These are phyloP conservation scores for Paratinospora sagittata DNA, from an alignment of 164 flowering plant species.

Conservation along the genomic window DNA sequence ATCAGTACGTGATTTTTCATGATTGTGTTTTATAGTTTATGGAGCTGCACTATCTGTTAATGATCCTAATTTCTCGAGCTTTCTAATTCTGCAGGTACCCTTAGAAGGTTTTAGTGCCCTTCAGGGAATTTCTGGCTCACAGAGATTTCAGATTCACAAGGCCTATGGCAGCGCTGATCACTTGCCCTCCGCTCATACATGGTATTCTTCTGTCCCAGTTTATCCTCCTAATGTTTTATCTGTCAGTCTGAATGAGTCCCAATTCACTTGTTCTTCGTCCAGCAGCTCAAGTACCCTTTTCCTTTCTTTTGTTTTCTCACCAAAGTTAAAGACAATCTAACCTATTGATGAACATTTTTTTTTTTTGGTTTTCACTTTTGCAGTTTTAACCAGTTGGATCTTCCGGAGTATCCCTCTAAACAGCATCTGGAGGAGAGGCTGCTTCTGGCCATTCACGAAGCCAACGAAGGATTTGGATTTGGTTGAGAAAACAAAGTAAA, in stretches of 20 bases:
- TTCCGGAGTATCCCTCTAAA: constrained; percentile 94
- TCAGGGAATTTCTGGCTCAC: constrained; percentile 96
- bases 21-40: too few relatives aligned
- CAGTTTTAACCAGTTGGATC: constrained; percentile 95
- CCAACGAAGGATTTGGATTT: constrained; percentile 89
- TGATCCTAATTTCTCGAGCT: not conserved
- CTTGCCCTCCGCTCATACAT: constrained; percentile 97
- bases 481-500: constrained; percentile 38
- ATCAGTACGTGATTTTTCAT: too few relatives aligned
- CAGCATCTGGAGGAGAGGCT: constrained; percentile 78
- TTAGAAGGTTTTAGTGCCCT: constrained; percentile 96
- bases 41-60: too few relatives aligned
- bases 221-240: not conserved
- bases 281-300: not conserved
- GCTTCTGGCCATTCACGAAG: constrained; percentile 94
- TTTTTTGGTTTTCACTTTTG: too few relatives aligned
- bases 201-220: constrained; percentile 37
- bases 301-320: not conserved
- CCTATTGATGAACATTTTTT: too few relatives aligned
- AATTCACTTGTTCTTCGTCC: not conserved
- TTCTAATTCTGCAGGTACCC: constrained; percentile 64
- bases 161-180: constrained; percentile 93
- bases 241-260: not conserved
- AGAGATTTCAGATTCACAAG: constrained; percentile 94
- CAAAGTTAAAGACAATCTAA: not conserved